Evolutionary conservation across 148 eudicot genomes (phyloP).

Genomic region (Salicornia ramosissima): DNA sequence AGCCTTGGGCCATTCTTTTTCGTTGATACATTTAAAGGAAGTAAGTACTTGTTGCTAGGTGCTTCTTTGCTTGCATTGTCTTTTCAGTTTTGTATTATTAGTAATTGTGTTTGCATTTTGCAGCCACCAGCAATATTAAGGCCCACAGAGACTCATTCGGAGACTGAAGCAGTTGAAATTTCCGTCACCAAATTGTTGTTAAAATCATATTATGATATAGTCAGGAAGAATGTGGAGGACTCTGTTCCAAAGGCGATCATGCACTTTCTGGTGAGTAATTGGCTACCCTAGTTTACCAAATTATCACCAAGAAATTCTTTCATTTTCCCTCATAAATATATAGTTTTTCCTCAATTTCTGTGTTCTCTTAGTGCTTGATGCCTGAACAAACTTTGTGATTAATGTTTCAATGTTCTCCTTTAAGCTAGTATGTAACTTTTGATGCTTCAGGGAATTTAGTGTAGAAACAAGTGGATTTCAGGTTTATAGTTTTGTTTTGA

Average conservation of each 20-base stretch:
- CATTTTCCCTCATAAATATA: neutral
- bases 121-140: conserved; percentile 89
- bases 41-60: conserved; percentile 27
- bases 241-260: conserved; percentile 93
- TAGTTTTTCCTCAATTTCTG: neutral
- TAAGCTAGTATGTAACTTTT: neutral
- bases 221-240: conserved; percentile 91
- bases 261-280: conserved; percentile 85
- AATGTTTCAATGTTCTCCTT: neutral
- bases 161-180: conserved; percentile 79
- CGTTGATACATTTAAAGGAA: conserved; percentile 89
- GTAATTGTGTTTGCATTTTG: conserved; percentile 18
- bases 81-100: conserved; percentile 1
- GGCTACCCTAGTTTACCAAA: neutral
- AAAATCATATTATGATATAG: conserved; percentile 92
- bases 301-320: neutral
- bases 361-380: neutral
- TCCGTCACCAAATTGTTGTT: conserved; percentile 71
- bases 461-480: no score
- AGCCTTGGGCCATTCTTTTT: conserved; percentile 50
- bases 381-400: neutral
- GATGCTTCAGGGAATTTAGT: neutral
- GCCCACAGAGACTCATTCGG: conserved; percentile 81
- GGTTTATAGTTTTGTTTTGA: no score
- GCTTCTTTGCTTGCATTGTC: neutral